These are phyloP conservation scores for Colletotrichum higginsianum DNA, from an alignment of 2,329 filamentous ascomycete genomes.

Conservation along the genomic window DNA sequence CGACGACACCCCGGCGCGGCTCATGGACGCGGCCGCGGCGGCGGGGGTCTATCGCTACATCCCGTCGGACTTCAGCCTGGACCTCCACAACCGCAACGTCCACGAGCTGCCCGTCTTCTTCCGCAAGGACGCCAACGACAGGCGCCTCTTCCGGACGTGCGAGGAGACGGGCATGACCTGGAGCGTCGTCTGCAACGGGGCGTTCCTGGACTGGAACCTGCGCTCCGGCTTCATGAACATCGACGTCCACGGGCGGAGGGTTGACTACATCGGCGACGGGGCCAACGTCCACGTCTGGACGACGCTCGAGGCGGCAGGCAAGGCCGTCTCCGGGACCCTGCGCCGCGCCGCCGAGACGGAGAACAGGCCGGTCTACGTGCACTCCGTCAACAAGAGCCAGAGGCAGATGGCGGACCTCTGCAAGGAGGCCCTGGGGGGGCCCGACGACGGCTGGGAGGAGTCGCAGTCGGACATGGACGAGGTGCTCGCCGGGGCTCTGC, in stretches of 20 bases:
- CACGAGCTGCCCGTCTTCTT: constrained; percentile 43
- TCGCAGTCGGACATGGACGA: constrained; percentile 38
- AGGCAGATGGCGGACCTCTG: constrained; percentile 44
- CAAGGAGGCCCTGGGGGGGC: constrained; percentile 39
- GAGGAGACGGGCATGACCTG: constrained; percentile 44
- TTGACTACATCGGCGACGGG: constrained; percentile 46
- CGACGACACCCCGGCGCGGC: constrained; percentile 58
- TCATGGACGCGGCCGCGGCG: constrained; percentile 69
- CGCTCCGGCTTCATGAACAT: constrained; percentile 45
- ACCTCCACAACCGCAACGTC: constrained; percentile 48
- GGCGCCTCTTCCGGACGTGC: constrained; percentile 20
- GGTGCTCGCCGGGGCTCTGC: constrained; percentile 37
- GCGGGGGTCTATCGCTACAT: constrained; percentile 75
- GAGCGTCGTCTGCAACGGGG: constrained; percentile 48
- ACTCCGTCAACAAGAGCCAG: constrained; percentile 45
- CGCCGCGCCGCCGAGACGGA: constrained; percentile 47
- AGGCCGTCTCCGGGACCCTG: constrained; percentile 47
- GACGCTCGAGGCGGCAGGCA: constrained; percentile 46
- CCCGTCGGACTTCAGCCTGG: constrained; percentile 69
- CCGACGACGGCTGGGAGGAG: constrained; percentile 40
- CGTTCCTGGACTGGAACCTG: constrained; percentile 50
- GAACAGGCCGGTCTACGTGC: constrained; percentile 47
- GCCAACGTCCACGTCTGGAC: constrained; percentile 44
- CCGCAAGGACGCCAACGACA: constrained; percentile 41
- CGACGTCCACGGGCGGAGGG: constrained; percentile 44